Evolutionary conservation across 2,329 filamentous ascomycete species (phyloP).

Genomic region (Alternaria infectoria): DNA sequence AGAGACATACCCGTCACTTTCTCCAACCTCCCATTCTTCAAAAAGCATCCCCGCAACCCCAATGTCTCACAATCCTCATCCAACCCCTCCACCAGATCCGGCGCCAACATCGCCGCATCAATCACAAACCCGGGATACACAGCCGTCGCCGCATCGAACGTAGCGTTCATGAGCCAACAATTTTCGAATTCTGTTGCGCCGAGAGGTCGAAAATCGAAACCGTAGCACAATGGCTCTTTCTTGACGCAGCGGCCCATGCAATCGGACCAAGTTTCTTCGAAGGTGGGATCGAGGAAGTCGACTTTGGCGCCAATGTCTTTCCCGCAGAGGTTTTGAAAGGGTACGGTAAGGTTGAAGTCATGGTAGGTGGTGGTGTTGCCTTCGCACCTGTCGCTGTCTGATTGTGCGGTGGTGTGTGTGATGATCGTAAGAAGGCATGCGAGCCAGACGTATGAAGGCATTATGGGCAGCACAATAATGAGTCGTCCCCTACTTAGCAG

Average conservation of each 20-base stretch:
- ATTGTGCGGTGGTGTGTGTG: background rate
- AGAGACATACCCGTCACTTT: background rate
- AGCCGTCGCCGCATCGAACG: background rate
- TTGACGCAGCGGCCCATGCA: slow-evolving; percentile 15
- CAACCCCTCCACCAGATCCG: background rate
- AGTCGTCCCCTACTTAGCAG: too few relatives aligned
- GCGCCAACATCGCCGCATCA: slow-evolving; percentile 8
- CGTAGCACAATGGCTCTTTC: slow-evolving; percentile 12
- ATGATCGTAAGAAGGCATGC: background rate
- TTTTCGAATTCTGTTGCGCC: background rate
- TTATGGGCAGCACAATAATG: background rate
- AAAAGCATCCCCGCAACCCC: background rate
- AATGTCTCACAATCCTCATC: background rate
- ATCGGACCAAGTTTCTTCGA: background rate
- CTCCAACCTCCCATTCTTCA: background rate
- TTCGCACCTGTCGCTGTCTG: background rate
- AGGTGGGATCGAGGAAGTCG: slow-evolving; percentile 7
- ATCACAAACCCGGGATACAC: background rate
- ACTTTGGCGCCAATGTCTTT: slow-evolving; percentile 13
- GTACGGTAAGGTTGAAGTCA: background rate
- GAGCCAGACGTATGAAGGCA: background rate
- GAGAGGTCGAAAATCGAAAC: slow-evolving; percentile 12
- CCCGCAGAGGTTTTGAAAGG: slow-evolving; percentile 16
- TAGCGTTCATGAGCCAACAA: slow-evolving; percentile 15
- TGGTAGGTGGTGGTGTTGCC: background rate